Evolutionary conservation across 2,329 filamentous ascomycete species (phyloP), one percentile per base, ranked within the genome.

Genomic region (Scedosporium apiospermum): DNA sequence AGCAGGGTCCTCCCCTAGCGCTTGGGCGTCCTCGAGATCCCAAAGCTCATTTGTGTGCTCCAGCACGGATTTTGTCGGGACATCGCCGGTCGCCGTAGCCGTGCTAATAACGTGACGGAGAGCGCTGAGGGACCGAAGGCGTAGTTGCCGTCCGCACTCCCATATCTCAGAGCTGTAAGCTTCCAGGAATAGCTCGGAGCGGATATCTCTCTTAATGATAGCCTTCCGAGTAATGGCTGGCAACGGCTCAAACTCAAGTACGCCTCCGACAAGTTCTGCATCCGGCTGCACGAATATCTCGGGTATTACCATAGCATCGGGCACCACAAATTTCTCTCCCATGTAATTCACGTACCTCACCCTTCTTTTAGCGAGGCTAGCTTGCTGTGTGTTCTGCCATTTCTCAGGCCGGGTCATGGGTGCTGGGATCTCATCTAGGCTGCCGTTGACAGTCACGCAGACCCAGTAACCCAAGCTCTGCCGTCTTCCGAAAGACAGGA

Each of bases 401-500:
- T 61, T 26, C 58, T 57, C 58, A 14, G 49, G 30, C n/a, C 30
- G 12, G 4, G n/a, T 23, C 30, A 41, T 63, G 61, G 21, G 61
- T 34, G 41, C 58, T 60, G 38, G 59, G 38, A 51, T 59, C 21
- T 63, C 6, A 58, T 53, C 10, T 21, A 41, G 7, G 6, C 38
- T 12, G 41, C 65, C 27, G 16, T 64, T 65, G 10, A 65, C 66
- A 4, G 71, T 71, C 4, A 69, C 67, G 57, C 70, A 73, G 61
- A 72, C 74, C 63, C 75, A 76, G 60, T 77, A 78, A 42, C 71
- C 70, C 16, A 85, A 64, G 46, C 75, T 73, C 46, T 82, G 70
- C 63, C 82, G 72, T 26, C 72, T 70, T 4, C 70, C 74, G 2
- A 84, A 66, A 10, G 74, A 70, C 61, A 74, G 76, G 14, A 81